A percentile compares a stretch with the other conserved stretches of the same genome.
phyloP scores from a whole-genome alignment of 2,329 filamentous ascomycete genomes.

The Cercospora brassicicola region DNA sequence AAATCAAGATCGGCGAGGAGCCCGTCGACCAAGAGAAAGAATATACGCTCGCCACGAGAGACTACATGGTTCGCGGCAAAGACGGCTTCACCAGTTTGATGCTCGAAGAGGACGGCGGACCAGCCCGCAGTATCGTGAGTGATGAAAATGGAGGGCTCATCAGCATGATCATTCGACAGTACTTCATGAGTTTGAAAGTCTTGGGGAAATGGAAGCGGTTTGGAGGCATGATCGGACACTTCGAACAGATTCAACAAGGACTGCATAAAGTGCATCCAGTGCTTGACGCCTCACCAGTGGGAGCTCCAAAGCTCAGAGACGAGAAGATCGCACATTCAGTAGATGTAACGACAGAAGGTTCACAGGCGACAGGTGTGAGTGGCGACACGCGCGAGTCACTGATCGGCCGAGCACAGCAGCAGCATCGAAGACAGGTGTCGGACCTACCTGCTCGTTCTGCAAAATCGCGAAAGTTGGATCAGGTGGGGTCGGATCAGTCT shows the following conservation, averaged over 20 bases:
- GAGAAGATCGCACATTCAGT: slow-evolving; percentile 9
- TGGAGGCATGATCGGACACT: slow-evolving; percentile 65
- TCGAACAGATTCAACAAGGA: slow-evolving; percentile 63
- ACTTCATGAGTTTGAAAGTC: slow-evolving; percentile 83
- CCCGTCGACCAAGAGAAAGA: slow-evolving; percentile 62
- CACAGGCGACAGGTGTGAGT: slow-evolving; percentile 3
- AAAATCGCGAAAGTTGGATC: slow-evolving; percentile 13
- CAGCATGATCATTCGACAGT: slow-evolving; percentile 82
- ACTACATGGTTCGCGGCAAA: slow-evolving; percentile 79
- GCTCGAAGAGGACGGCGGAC: slow-evolving; percentile 72
- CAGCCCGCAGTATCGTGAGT: slow-evolving; percentile 73
- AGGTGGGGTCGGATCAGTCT: slow-evolving; percentile 7
- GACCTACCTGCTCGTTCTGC: slow-evolving; percentile 19
- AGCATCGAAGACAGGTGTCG: slow-evolving; percentile 16
- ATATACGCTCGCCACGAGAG: slow-evolving; percentile 76
- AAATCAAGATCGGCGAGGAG: slow-evolving; percentile 60
- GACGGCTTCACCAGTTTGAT: slow-evolving; percentile 79
- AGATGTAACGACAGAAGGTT: slow-evolving; percentile 20
- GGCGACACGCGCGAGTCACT: slow-evolving; percentile 20
- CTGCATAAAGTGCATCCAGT: slow-evolving; percentile 55
- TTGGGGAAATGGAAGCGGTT: slow-evolving; percentile 77
- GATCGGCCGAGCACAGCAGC: slow-evolving; percentile 24
- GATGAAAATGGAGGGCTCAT: slow-evolving; percentile 88
- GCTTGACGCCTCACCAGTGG: slow-evolving; percentile 27
- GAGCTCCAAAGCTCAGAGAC: not conserved